A percentile compares a stretch with the other conserved stretches of the same genome.
phyloP scores from a whole-genome alignment of 495 filamentous ascomycete species.

The Aspergillus nanangensis region DNA sequence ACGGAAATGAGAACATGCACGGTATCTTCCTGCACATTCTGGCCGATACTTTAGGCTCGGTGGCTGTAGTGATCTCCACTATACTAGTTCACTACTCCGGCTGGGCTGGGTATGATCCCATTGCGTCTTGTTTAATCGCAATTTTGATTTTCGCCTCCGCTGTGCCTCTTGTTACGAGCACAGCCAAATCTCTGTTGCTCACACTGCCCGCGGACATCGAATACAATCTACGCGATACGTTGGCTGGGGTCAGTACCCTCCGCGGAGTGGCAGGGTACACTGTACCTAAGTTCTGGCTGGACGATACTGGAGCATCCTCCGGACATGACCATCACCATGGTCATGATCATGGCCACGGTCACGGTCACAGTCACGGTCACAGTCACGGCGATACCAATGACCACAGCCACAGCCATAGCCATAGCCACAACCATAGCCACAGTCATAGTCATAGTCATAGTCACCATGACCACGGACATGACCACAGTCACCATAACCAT shows the following conservation, averaged over 20 bases:
- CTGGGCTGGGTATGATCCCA: slow-evolving; percentile 93
- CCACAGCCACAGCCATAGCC: slow-evolving; percentile 14
- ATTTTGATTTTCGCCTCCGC: slow-evolving; percentile 87
- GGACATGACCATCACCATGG: slow-evolving; percentile 22
- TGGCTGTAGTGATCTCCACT: slow-evolving; percentile 91
- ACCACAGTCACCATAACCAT: slow-evolving; percentile 15
- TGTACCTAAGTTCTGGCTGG: slow-evolving; percentile 91
- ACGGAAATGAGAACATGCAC: slow-evolving; percentile 97
- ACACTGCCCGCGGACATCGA: slow-evolving; percentile 82
- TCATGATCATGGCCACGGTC: slow-evolving; percentile 13
- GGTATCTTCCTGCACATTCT: slow-evolving; percentile 98
- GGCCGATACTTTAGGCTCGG: slow-evolving; percentile 90
- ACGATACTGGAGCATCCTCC: slow-evolving; percentile 53
- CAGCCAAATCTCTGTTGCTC: slow-evolving; percentile 75
- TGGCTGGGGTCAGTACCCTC: slow-evolving; percentile 77
- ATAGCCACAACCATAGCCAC: slow-evolving; percentile 25
- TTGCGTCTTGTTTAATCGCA: slow-evolving; percentile 92
- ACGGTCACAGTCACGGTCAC: slow-evolving; percentile 22
- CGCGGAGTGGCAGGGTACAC: slow-evolving; percentile 82
- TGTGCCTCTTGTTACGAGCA: slow-evolving; percentile 79
- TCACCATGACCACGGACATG: slow-evolving; percentile 10
- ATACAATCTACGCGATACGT: slow-evolving; percentile 79
- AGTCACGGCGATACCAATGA: slow-evolving; percentile 14
- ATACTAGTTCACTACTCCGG: slow-evolving; percentile 77
- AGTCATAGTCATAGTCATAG: slow-evolving; percentile 8